A percentile compares a stretch with the other conserved stretches of the same genome.
Evolutionary conservation across 1,284 basidiomycete species (phyloP).

Genomic region (Tausonia pullulans): DNA sequence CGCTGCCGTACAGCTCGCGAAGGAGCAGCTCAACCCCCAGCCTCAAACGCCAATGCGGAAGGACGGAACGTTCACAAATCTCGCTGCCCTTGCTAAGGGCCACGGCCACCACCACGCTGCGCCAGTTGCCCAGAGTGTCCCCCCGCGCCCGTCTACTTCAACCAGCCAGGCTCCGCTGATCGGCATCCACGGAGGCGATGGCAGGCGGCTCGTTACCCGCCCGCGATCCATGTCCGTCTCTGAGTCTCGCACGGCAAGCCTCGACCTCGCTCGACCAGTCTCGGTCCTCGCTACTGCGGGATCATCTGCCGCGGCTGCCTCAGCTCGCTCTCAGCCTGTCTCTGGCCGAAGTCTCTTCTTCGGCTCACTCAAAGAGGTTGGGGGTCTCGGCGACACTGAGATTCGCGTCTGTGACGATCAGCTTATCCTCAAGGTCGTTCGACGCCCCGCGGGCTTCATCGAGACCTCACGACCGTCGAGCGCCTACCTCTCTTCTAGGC

Average conservation of each 20-base stretch:
- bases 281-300: background rate
- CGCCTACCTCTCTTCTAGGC: background rate
- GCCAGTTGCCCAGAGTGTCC: too few relatives aligned
- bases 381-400: slow-evolving; percentile 38
- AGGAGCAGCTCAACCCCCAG: background rate
- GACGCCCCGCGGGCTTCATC: too few relatives aligned
- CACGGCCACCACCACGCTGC: too few relatives aligned
- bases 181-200: slow-evolving; percentile 6
- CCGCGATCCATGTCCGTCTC: slow-evolving; percentile 3
- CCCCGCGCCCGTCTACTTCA: too few relatives aligned
- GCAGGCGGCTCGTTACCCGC: background rate
- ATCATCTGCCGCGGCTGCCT: background rate
- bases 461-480: too few relatives aligned
- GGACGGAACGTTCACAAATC: slow-evolving; percentile 3
- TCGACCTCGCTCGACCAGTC: slow-evolving; percentile 2
- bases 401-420: slow-evolving; percentile 63
- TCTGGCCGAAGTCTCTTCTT: slow-evolving; percentile 1
- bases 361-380: slow-evolving; percentile 7
- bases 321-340: background rate
- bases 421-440: slow-evolving; percentile 40
- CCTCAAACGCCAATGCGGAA: background rate
- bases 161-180: background rate
- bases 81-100: background rate
- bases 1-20: slow-evolving; percentile 35
- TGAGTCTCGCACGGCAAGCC: background rate